These are phyloP conservation scores for Rhodotorula graminis DNA, from an alignment of 768 basidiomycete species.

Conservation along the genomic window DNA sequence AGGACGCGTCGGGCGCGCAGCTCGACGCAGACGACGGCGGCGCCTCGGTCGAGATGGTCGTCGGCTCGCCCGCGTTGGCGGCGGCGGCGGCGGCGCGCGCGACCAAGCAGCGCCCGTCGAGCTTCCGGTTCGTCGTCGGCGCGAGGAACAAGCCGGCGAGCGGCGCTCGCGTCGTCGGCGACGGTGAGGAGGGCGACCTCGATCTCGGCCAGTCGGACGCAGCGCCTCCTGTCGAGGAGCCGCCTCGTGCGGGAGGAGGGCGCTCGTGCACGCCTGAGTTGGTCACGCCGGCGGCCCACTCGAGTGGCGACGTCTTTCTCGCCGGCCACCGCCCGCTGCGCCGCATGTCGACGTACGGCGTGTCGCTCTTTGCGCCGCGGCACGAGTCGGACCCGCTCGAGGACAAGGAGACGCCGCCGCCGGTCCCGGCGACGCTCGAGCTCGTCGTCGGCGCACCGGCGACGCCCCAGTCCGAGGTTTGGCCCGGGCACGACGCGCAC, in stretches of 20 bases:
- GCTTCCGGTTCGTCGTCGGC: slow-evolving; percentile 20
- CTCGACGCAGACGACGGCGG: too few species aligned
- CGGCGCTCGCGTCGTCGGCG: neutral
- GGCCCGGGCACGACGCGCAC: neutral
- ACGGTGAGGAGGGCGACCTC: neutral
- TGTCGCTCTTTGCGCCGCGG: neutral
- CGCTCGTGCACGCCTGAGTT: too few species aligned
- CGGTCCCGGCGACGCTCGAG: too few species aligned
- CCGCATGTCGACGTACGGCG: neutral
- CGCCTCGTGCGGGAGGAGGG: too few species aligned
- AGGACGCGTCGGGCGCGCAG: too few species aligned
- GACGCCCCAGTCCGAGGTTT: too few species aligned
- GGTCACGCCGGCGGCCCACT: too few species aligned
- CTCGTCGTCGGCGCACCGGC: too few species aligned
- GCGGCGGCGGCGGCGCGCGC: too few species aligned
- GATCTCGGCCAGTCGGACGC: too few species aligned
- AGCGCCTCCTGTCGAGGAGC: too few species aligned
- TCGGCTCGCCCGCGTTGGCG: neutral
- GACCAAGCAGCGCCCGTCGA: neutral
- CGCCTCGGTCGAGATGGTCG: neutral
- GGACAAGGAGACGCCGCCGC: neutral
- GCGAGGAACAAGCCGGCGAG: slow-evolving; percentile 5
- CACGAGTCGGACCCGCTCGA: neutral
- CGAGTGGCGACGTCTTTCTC: neutral
- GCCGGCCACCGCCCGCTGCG: neutral